Conservation (phyloP, 2,329 filamentous ascomycete species). For the Seiridium cupressi region DNA sequence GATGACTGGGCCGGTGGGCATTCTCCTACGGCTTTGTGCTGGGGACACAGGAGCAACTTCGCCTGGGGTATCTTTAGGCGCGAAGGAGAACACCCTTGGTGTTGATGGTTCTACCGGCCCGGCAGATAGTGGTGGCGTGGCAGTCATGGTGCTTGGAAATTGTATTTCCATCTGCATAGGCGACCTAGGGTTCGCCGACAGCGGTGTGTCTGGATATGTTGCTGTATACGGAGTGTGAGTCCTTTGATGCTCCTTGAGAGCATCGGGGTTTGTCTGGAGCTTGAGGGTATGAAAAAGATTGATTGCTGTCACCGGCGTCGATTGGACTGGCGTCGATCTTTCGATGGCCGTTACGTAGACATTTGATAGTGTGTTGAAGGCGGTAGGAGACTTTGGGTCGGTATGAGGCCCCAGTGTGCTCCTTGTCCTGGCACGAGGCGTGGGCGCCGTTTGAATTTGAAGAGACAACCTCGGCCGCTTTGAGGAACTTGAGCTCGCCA, state of each 20-base stretch:
- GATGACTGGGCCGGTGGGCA: slow-evolving; percentile 19
- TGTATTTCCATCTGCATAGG: slow-evolving; percentile 43
- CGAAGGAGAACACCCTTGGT: slow-evolving; percentile 46
- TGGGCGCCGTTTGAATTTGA: slow-evolving; percentile 47
- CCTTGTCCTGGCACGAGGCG: slow-evolving; percentile 35
- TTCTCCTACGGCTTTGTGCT: slow-evolving; percentile 35
- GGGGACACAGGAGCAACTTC: slow-evolving; percentile 27
- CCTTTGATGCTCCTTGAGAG: slow-evolving; percentile 30
- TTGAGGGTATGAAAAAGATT: slow-evolving; percentile 38
- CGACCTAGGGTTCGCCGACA: slow-evolving; percentile 49
- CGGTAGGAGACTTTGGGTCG: slow-evolving; percentile 58
- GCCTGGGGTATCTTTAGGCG: slow-evolving; percentile 29
- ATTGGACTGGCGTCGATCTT: slow-evolving; percentile 48
- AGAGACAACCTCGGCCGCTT: slow-evolving; percentile 58
- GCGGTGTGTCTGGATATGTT: slow-evolving; percentile 51
- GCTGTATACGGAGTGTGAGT: slow-evolving; percentile 44
- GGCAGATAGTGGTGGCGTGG: slow-evolving; percentile 58
- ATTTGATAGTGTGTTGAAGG: slow-evolving; percentile 66
- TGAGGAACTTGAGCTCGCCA: slow-evolving; percentile 33
- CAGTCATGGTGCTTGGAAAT: slow-evolving; percentile 56
- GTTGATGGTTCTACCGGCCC: slow-evolving; percentile 43
- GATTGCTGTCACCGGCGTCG: slow-evolving; percentile 49
- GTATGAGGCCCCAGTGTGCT: slow-evolving; percentile 38
- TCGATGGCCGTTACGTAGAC: slow-evolving; percentile 63
- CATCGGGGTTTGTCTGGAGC: slow-evolving; percentile 32